Evolutionary conservation across 2,329 filamentous ascomycete genomes (phyloP), one percentile per base, ranked within the genome.

Genomic region (Arthrobotrys pseudoclavata): DNA sequence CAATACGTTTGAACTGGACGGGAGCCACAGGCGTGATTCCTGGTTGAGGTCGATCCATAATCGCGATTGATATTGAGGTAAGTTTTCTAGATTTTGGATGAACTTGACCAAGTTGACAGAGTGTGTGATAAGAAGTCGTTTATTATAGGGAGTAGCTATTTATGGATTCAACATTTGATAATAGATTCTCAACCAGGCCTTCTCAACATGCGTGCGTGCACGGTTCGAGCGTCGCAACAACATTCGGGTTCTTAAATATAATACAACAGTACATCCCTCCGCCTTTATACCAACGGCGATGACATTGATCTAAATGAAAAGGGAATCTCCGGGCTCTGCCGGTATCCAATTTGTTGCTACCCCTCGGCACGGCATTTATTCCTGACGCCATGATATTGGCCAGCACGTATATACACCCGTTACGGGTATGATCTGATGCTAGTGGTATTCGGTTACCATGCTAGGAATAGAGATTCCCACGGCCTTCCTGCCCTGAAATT

Each of bases 1-100:
- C 18, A 57, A 12, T 22, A 12, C 31, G 31, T 29, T 47, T 37
- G 22, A 31, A 62, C 4, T 22, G 40, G 22, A 70, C 45, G 1
- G 67, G 67, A 4, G 55, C 15, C 15, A 63, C 63, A 6, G 31
- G 12, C 2, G 29, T 67, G 13, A 55, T 29, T 40, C 13, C 18
- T 13, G 10, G n/a, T 22, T 67, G 63, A 18, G 63, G 63, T n/a
- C 9, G 55, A 3, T 15, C 3, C 34, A 60, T 60, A 7, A 26
- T 42, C 9, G 31, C 31, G 15, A 37, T 57, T 22, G n/a, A 57
- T 45, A 20, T 18, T 20, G 37, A 42, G 13, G 37, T 34, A 34
- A 34, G 37, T 40, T 40, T 40, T 40, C 37, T n/a, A 40, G 37
- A n/a, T 12, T 40, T 40, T 40, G 13, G 13, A 40, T 40, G 37